phyloP scores from a whole-genome alignment of 2,329 filamentous ascomycete genomes.

The Penicillium sclerotigenum region DNA sequence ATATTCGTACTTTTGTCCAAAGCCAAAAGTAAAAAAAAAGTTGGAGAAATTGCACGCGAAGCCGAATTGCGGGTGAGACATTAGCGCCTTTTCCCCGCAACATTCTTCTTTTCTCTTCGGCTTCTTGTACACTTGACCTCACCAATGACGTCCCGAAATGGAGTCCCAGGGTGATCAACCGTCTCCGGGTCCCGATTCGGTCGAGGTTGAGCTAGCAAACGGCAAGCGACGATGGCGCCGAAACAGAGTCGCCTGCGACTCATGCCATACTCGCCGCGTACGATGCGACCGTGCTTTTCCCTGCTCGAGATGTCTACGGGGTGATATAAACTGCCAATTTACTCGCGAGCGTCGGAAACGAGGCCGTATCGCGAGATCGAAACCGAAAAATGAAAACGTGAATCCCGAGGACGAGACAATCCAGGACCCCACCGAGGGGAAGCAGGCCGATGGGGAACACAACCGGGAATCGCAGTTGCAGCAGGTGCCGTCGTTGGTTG shows the following conservation, averaged over 20 bases:
- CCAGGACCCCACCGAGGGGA: background rate
- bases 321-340: conserved; percentile 69
- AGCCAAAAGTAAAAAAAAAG: background rate
- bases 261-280: conserved; percentile 88
- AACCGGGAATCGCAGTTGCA: conserved; percentile 8
- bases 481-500: conserved; percentile 16
- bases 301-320: conserved; percentile 87
- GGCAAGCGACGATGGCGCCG: conserved; percentile 38
- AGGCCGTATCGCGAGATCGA: conserved; percentile 71
- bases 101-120: background rate
- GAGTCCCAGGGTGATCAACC: conserved; percentile 32
- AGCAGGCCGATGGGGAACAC: conserved; percentile 9
- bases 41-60: conserved; percentile 2
- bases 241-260: conserved; percentile 69
- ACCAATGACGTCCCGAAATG: conserved; percentile 33
- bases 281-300: conserved; percentile 91
- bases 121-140: background rate
- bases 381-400: conserved; percentile 43
- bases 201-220: conserved; percentile 18
- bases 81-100: conserved; percentile 9
- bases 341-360: conserved; percentile 89
- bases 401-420: conserved; percentile 1
- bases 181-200: conserved; percentile 16
- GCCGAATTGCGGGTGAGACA: conserved; percentile 7
- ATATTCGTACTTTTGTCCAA: background rate